A percentile compares a stretch with the other conserved stretches of the same genome.
Evolutionary conservation across 2,329 filamentous ascomycete genomes (phyloP).

Genomic region (Aspergillus versicolor): DNA sequence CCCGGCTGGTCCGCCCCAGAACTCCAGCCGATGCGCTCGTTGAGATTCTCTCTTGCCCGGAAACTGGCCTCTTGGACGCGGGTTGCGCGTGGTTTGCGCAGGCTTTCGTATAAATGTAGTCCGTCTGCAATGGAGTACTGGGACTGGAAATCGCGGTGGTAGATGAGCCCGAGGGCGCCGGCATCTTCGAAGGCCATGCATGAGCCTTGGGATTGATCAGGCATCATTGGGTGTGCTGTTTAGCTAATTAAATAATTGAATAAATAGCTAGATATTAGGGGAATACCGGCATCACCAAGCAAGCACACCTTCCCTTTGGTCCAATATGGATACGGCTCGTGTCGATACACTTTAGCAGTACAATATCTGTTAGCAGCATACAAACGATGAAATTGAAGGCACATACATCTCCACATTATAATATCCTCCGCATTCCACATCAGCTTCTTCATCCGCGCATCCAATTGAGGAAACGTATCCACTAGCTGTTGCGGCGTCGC

Average conservation of each 20-base stretch:
- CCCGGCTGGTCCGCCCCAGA: constrained; percentile 24
- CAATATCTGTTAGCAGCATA: too few relatives aligned
- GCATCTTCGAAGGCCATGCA: constrained; percentile 46
- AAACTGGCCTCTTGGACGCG: constrained; percentile 31
- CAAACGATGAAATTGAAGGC: too few relatives aligned
- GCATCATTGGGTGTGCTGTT: constrained; percentile 33
- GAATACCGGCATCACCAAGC: constrained; percentile 28
- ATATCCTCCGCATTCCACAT: constrained; percentile 26
- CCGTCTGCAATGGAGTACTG: constrained; percentile 21
- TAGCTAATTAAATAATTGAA: too few relatives aligned
- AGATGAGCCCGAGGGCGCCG: constrained; percentile 38
- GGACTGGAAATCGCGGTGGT: constrained; percentile 24
- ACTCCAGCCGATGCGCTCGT: constrained; percentile 32
- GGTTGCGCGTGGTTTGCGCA: constrained; percentile 32
- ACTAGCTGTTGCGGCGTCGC: constrained; percentile 23
- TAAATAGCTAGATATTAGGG: not conserved
- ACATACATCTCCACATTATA: constrained; percentile 26
- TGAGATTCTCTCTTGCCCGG: constrained; percentile 26
- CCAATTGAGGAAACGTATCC: constrained; percentile 23
- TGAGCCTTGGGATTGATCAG: constrained; percentile 33
- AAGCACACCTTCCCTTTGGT: constrained; percentile 26
- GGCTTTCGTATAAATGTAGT: constrained; percentile 26
- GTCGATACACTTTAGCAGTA: constrained; percentile 17
- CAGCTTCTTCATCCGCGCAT: constrained; percentile 21
- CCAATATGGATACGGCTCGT: constrained; percentile 32